Evolutionary conservation across 768 basidiomycete genomes (phyloP).

Genomic region (Suillus fuscotomentosus): DNA sequence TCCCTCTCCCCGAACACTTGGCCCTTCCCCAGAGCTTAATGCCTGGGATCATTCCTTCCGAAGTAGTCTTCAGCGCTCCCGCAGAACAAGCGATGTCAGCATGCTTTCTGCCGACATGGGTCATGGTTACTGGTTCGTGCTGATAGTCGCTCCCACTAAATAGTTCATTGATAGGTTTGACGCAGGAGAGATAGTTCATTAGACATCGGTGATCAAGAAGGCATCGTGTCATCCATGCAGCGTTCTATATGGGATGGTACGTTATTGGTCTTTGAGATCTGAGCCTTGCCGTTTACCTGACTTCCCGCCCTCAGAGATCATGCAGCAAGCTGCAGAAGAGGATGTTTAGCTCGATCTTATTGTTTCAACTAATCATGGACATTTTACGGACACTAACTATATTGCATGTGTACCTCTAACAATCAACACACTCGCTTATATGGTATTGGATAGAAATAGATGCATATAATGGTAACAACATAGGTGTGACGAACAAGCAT

Average conservation of each 20-base stretch:
- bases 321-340: constrained; percentile 47
- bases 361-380: constrained; percentile 8
- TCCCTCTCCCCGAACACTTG: constrained; percentile 10
- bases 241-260: constrained; percentile 73
- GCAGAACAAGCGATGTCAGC: constrained; percentile 59
- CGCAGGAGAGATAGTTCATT: constrained; percentile 14
- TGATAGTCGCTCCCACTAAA: constrained; percentile 1
- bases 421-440: constrained; percentile 15
- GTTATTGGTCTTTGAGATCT: constrained; percentile 18
- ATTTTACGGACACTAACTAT: constrained; percentile 11
- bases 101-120: constrained; percentile 54
- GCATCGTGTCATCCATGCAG: constrained; percentile 57
- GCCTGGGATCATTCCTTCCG: constrained; percentile 40
- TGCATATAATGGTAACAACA: constrained; percentile 11
- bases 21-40: constrained; percentile 16
- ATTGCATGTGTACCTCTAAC: constrained; percentile 14
- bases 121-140: constrained; percentile 47
- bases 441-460: constrained; percentile 16
- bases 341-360: constrained; percentile 23
- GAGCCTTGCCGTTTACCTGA: background rate
- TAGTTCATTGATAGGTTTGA: background rate
- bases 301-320: constrained; percentile 31
- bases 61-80: constrained; percentile 51
- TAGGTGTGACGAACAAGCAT: background rate
- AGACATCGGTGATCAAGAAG: constrained; percentile 18